Base-by-base conservation (phyloP, 495 filamentous ascomycete genomes). In the Lasiosphaeria hispida region DNA sequence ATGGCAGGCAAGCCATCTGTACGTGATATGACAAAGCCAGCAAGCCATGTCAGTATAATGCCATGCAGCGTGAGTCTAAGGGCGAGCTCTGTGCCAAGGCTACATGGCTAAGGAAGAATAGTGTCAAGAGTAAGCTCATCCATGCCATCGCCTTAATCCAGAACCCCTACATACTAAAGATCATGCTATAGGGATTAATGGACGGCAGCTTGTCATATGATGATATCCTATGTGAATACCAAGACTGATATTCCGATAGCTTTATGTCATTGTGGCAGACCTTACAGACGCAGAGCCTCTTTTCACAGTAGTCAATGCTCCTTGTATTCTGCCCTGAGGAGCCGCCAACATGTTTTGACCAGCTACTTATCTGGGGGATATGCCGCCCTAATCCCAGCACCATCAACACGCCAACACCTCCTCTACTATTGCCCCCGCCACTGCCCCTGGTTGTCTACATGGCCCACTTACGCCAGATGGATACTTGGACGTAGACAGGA, bases 401-500 rank as follows among this genome's bases (percentile, higher is more conserved):
- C 13, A 13, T 51, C 35, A 35, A 51, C 34, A 14, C 48, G 9
- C 10, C 30, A 35, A 30, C 48, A 1, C 33, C 14, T 4, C 14
- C 30, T 3, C n/a, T 35, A 2, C 34, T 51, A 14, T 51, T 35
- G 48, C 34, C 39, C 4, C 48, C 48, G 14, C 48, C 48, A 9
- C 34, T 51, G 11, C 48, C 48, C 19, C 48, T 39, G 5, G 48
- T 38, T 18, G 41, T 43, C 41, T 39, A 56, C 34, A 13, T 33
- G 4, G 1, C 33, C 5, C 53, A 56, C 13, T 38, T 43, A 10
- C 49, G 35, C 15, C 48, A 51, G 5, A 0, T 42, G 6, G 53
- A 56, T 11, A 38, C 41, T 4, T 56, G 53, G 53, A 56, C 53
- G 7, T 33, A 43, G 4, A 56, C 53, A 3, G 53, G 53, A 10